phyloP scores from a whole-genome alignment of 345 rosid genomes.

The Isatis tinctoria region DNA sequence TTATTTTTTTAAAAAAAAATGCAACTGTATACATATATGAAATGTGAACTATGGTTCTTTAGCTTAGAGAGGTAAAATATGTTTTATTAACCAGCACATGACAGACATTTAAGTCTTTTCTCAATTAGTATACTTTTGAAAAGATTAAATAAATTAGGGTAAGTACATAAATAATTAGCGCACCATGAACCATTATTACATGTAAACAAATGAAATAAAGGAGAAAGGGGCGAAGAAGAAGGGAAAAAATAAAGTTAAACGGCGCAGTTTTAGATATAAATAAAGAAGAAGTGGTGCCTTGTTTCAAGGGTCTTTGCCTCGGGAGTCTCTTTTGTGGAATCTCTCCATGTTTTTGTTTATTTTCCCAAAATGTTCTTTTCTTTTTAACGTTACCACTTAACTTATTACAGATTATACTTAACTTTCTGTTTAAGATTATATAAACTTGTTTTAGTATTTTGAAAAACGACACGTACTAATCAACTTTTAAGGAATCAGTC shows the following conservation, averaged over 20 bases:
- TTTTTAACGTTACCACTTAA: conserved; percentile 13
- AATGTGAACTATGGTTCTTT: conserved; percentile 7
- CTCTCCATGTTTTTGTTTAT: conserved; percentile 36
- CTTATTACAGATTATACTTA: conserved; percentile 14
- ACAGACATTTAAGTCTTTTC: neutral
- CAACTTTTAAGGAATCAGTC: conserved; percentile 10
- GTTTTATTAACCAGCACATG: conserved; percentile 1
- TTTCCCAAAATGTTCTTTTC: conserved; percentile 37
- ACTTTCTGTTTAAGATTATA: conserved; percentile 27
- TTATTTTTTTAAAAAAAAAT: neutral
- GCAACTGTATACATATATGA: neutral
- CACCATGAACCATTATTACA: conserved; percentile 29
- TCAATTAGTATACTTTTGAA: neutral
- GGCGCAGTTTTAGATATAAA: conserved; percentile 29
- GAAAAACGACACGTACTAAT: conserved; percentile 14
- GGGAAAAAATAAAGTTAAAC: conserved; percentile 16
- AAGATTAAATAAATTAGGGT: neutral
- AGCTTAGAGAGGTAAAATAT: neutral
- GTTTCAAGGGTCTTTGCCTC: conserved; percentile 42
- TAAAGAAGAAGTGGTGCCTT: conserved; percentile 25
- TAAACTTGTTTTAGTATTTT: neutral
- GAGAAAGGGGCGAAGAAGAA: neutral
- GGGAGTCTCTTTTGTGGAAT: conserved; percentile 34
- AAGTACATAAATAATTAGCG: conserved; percentile 24
- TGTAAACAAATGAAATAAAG: conserved; percentile 21